Base-by-base conservation (phyloP, 1,284 basidiomycete species). In the Psilocybe mexicana region DNA sequence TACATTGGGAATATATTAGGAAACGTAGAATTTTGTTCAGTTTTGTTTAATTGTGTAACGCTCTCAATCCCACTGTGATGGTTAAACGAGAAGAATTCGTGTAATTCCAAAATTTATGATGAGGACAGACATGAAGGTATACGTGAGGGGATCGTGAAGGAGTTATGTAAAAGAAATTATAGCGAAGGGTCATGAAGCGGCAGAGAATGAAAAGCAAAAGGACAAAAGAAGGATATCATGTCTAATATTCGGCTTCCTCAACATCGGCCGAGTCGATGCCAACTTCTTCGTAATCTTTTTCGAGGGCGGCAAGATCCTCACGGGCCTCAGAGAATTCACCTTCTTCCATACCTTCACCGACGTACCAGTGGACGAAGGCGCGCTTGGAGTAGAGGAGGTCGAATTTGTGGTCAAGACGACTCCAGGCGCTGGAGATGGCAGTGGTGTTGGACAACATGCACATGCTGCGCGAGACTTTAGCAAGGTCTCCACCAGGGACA, bases 271-370 rank as follows among this genome's bases (percentile, higher is more conserved):
- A 93, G 79, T 96, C 94, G 61, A 90, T 91, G 67, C 94, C 94
- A 68, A 97, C 95, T 77, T 96, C 94, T 76, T 96, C 93, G 72
- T 96, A 96, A 71, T 96, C 94, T 80, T 96, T 96, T 78, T 98
- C 96, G 63, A 98, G 85, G 1, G 96, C 96, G 48, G 96, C 96
- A 61, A 98, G 87, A 78, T 98, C 95, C 76, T 98, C 96, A 68
- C 96, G 92, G 24, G 96, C 96, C 80, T 98, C 96, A 47, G 93
- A 94, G 80, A 98, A 97, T 79, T 98, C 96, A 75, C 96, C 96
- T 74, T 98, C 96, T 78, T 98, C 96, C 96, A 98, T 98, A 82
- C 96, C 96, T 79, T 98, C 96, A 70, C 96, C 96, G 65, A 97
- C 95, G 72, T 98, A 98, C 93, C 94, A 97, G 79, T 97, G 94